These are phyloP conservation scores for Trichoderma guizhouense DNA, from an alignment of 2,329 filamentous ascomycete genomes.

Conservation along the genomic window DNA sequence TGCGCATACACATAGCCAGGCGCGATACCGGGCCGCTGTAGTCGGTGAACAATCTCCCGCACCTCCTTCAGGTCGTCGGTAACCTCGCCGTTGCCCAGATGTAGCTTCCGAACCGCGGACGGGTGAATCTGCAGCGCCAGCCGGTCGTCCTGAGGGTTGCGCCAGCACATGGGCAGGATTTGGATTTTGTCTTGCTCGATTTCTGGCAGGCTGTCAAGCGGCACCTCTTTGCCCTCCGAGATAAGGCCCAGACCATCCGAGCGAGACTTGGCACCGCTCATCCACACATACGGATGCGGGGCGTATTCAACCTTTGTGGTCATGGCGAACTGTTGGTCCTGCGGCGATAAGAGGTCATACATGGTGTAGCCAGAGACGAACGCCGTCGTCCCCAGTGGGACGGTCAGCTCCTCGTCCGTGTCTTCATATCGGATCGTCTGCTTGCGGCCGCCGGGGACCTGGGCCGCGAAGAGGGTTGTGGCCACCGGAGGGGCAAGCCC, in stretches of 20 bases:
- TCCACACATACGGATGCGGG: slow-evolving; percentile 79
- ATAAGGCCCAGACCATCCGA: slow-evolving; percentile 69
- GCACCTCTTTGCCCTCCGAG: slow-evolving; percentile 62
- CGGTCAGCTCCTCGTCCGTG: slow-evolving; percentile 60
- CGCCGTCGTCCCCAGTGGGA: slow-evolving; percentile 72
- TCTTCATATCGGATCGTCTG: slow-evolving; percentile 74
- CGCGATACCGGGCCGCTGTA: slow-evolving; percentile 71
- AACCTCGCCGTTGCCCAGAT: slow-evolving; percentile 62
- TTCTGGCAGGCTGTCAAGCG: slow-evolving; percentile 57
- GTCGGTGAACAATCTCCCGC: slow-evolving; percentile 62
- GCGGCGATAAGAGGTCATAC: slow-evolving; percentile 63
- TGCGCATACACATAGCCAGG: slow-evolving; percentile 67
- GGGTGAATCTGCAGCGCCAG: slow-evolving; percentile 73
- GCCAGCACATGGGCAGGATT: slow-evolving; percentile 73
- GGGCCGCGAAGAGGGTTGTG: slow-evolving; percentile 71
- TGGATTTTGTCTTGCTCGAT: slow-evolving; percentile 66
- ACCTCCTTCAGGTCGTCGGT: slow-evolving; percentile 66
- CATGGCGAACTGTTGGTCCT: slow-evolving; percentile 65
- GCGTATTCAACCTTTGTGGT: slow-evolving; percentile 70
- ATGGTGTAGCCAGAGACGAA: slow-evolving; percentile 70
- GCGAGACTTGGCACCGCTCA: slow-evolving; percentile 64
- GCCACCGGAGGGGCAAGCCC: slow-evolving; percentile 70
- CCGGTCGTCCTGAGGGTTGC: slow-evolving; percentile 66
- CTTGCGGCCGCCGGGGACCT: slow-evolving; percentile 62
- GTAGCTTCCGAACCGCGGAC: slow-evolving; percentile 65